These are phyloP conservation scores for Lactifluus hygrophoroides DNA, from an alignment of 768 basidiomycete species.

Conservation along the genomic window DNA sequence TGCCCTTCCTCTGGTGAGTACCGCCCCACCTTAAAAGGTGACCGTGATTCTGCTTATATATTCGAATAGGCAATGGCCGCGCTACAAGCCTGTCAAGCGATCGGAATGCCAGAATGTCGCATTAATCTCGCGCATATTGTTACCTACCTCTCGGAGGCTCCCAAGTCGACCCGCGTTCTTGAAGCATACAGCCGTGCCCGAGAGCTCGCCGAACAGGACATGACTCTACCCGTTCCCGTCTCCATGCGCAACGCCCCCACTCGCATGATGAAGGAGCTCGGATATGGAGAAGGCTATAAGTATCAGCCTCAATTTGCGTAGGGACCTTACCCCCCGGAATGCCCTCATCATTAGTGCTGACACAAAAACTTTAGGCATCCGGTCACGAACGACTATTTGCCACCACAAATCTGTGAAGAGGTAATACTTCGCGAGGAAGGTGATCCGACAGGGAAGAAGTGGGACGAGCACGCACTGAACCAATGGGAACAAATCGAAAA, in stretches of 20 bases:
- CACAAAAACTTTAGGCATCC: constrained; percentile 34
- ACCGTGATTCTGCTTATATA: background rate
- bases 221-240: constrained; percentile 56
- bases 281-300: constrained; percentile 42
- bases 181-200: constrained; percentile 67
- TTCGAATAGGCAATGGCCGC: constrained; percentile 47
- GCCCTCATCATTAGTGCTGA: background rate
- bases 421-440: constrained; percentile 33
- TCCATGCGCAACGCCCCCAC: constrained; percentile 78
- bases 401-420: constrained; percentile 32
- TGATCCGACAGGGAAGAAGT: constrained; percentile 33
- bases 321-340: constrained; percentile 9
- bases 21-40: background rate
- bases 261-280: constrained; percentile 44
- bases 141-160: constrained; percentile 70
- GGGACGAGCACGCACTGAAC: constrained; percentile 40
- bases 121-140: constrained; percentile 76
- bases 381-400: constrained; percentile 45
- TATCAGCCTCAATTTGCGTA: constrained; percentile 43
- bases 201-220: constrained; percentile 45
- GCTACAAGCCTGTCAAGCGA: constrained; percentile 54
- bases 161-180: constrained; percentile 73
- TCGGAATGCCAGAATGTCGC: constrained; percentile 78
- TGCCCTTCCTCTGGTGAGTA: constrained; percentile 61
- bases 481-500: constrained; percentile 42